These are phyloP conservation scores for Davidsoniella neocaledoniae DNA, from an alignment of 2,329 filamentous ascomycete genomes.

Conservation along the genomic window DNA sequence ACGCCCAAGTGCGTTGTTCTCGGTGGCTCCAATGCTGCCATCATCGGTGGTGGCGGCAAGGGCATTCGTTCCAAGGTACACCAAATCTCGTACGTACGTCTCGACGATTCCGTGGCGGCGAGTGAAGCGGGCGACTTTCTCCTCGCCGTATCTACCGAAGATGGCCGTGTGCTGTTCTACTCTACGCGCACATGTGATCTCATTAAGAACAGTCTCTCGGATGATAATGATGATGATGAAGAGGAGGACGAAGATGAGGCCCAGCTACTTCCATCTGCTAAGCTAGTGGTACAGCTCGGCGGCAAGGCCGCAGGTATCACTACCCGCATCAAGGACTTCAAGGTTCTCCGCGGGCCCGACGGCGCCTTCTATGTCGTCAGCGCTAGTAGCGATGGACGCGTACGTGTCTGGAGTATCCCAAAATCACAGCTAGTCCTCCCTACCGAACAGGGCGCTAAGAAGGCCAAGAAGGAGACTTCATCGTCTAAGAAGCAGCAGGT, in stretches of 20 bases:
- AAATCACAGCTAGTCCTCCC: slow-evolving; percentile 18
- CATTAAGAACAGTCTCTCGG: slow-evolving; percentile 16
- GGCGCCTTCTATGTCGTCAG: slow-evolving; percentile 43
- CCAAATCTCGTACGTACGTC: slow-evolving; percentile 54
- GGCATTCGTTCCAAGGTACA: slow-evolving; percentile 64
- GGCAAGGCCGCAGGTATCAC: slow-evolving; percentile 50
- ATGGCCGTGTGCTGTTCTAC: slow-evolving; percentile 74
- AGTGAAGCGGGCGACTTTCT: slow-evolving; percentile 25
- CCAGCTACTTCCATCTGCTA: slow-evolving; percentile 36
- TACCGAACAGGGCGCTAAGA: slow-evolving; percentile 16
- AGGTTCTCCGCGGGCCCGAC: slow-evolving; percentile 34
- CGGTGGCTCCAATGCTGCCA: slow-evolving; percentile 20
- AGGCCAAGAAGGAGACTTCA: slow-evolving; percentile 16
- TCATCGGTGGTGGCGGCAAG: too few relatives aligned
- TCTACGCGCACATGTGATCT: slow-evolving; percentile 42
- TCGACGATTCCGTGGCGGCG: slow-evolving; percentile 30
- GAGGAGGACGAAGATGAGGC: slow-evolving; percentile 23
- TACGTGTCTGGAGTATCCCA: slow-evolving; percentile 58
- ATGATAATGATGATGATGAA: slow-evolving; percentile 20
- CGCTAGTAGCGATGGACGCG: slow-evolving; percentile 67
- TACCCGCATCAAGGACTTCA: slow-evolving; percentile 78
- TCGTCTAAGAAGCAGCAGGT: slow-evolving; percentile 11
- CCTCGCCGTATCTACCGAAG: slow-evolving; percentile 71
- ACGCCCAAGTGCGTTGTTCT: slow-evolving; percentile 60
- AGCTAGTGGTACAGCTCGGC: slow-evolving; percentile 60